These are phyloP conservation scores for Chlamydomonas reinhardtii DNA, from an alignment of 163 green algal species.

Conservation along the genomic window DNA sequence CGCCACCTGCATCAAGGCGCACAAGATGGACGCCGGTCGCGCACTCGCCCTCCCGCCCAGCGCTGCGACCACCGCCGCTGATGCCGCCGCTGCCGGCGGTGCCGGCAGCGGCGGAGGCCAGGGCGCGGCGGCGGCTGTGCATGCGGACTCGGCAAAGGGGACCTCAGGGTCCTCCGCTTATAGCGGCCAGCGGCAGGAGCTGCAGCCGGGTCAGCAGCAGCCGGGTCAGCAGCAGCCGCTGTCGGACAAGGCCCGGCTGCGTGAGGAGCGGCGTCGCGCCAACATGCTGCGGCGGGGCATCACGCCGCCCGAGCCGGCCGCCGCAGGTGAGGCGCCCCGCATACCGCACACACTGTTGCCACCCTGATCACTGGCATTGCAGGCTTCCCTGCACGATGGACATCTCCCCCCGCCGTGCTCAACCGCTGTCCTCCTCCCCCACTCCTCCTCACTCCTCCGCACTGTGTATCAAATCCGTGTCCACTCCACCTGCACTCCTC, in stretches of 20 bases:
- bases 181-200: neutral
- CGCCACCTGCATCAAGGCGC: slow-evolving; percentile 74
- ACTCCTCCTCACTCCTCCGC: too few species aligned
- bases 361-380: too few species aligned
- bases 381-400: too few species aligned
- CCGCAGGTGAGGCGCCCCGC: too few species aligned
- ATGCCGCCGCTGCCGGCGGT: neutral
- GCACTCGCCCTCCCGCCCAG: neutral
- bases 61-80: too few species aligned
- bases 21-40: slow-evolving; percentile 81
- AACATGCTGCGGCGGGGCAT: slow-evolving; percentile 51
- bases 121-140: neutral
- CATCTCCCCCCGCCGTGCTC: too few species aligned
- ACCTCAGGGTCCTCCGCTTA: too few species aligned
- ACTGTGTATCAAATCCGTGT: too few species aligned
- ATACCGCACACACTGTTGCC: too few species aligned
- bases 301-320: slow-evolving; percentile 2
- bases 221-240: neutral
- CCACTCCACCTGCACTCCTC: too few species aligned
- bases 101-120: neutral
- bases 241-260: slow-evolving; percentile 47
- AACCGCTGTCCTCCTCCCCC: too few species aligned
- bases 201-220: too few species aligned
- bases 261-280: slow-evolving; percentile 59
- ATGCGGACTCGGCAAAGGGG: neutral